Percentiles rank a stretch among this genome's conserved stretches.
Conservation (phyloP, 1,139 yeast species). For the Kurtzmaniella quercitrusa region DNA sequence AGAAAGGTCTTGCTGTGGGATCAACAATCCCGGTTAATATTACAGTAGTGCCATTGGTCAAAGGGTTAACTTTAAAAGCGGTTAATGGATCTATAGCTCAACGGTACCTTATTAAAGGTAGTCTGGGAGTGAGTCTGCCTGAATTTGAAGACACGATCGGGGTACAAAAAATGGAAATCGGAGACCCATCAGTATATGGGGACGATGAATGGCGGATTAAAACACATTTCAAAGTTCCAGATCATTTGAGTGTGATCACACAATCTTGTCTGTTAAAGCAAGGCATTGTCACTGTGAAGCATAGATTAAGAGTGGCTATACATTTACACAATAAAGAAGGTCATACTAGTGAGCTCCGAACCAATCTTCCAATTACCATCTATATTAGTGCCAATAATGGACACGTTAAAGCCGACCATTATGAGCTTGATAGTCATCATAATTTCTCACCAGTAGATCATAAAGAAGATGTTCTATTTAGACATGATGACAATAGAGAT, state of each 20-base stretch:
- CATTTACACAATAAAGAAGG: conserved; percentile 58
- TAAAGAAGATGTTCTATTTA: conserved; percentile 35
- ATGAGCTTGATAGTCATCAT: conserved; percentile 46
- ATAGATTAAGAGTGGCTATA: conserved; percentile 54
- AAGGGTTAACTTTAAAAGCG: conserved; percentile 47
- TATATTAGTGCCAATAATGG: conserved; percentile 54
- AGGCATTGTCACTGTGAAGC: conserved; percentile 52
- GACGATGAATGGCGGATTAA: conserved; percentile 51
- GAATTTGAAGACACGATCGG: conserved; percentile 39
- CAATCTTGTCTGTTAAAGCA: conserved; percentile 54
- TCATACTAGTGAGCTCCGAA: conserved; percentile 63
- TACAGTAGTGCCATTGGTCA: conserved; percentile 54
- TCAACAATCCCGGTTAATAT: conserved; percentile 49
- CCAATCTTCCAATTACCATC: conserved; percentile 59
- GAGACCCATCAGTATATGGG: conserved; percentile 23
- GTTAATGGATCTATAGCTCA: conserved; percentile 52
- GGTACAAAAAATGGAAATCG: conserved; percentile 24
- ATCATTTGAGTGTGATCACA: conserved; percentile 46
- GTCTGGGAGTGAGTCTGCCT: conserved; percentile 33
- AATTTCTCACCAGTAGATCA: conserved; percentile 36
- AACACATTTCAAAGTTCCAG: conserved; percentile 48
- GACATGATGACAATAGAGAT: conserved; percentile 11
- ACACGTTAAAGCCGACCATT: conserved; percentile 47
- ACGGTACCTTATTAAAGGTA: conserved; percentile 37
- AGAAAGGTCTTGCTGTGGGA: conserved; percentile 61